Base-by-base conservation (phyloP, 1,139 yeast species). In the Kodamaea alishanica region DNA sequence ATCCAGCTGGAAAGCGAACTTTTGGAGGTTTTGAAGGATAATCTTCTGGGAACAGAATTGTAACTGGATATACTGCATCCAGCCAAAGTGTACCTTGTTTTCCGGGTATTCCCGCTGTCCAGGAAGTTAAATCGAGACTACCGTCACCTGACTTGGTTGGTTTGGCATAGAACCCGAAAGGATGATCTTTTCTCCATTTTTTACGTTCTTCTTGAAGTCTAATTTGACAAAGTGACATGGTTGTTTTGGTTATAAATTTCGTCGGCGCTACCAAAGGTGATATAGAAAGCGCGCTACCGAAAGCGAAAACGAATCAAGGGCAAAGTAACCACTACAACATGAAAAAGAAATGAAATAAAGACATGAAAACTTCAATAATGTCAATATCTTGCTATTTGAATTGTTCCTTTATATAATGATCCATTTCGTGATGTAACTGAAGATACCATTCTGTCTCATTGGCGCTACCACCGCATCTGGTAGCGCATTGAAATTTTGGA, bases 101-200 rank as follows among this genome's bases (percentile, higher is more conserved):
- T 9, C 98, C 98, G 4, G 98, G 98, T 39, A 92, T 85, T 20
- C 97, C 97, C 7, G 96, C 95, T 22, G 78, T 80, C 99, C 99
- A 92, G 54, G 65, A 75, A 55, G 85, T 86, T 46, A 92, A 70
- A 60, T 92, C 90, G 50, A 92, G 70, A 1, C 89, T 71, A 1
- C 98, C 98, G 55, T 89, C 96, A 3, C 70, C 56, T 10, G 73
- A 70, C 58, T 86, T 90, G 31, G 69, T 61, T 5, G 99, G 99
- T 56, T 86, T 88, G 29, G 98, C 98, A 52, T 68, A 89, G 63
- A 92, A 92, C 4, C 98, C 98, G 63, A 89, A 92, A 0, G 99
- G 99, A 60, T 94, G 99, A 59, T 90, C 97, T 61, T 89, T 92
- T 52, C 99, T 80, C 99, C 99, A 92, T 60, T 85, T 90, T 64